Evolutionary conservation across 352 stramenopile genomes (phyloP).

Genomic region (Phytophthora sp.): DNA sequence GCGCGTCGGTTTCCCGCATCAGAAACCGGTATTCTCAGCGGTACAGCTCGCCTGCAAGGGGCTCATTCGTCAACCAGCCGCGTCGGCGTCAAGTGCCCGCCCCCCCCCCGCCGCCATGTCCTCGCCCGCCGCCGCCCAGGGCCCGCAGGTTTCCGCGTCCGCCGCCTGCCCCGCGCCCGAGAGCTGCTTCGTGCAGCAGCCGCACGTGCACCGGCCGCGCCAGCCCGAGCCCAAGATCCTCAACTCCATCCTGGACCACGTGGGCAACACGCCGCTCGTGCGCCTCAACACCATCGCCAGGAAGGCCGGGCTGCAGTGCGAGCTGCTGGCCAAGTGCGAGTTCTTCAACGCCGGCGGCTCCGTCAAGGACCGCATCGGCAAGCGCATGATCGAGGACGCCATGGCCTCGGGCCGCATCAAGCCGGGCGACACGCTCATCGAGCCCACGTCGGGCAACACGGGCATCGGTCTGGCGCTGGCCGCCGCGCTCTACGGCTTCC

Average conservation of each 20-base stretch:
- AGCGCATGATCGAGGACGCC: constrained; percentile 93
- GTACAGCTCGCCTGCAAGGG: neutral
- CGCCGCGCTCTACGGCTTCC: constrained; percentile 96
- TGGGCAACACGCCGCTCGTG: constrained; percentile 96
- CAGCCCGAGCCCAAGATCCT: constrained; percentile 86
- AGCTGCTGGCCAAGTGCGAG: constrained; percentile 96
- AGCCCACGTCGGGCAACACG: constrained; percentile 98
- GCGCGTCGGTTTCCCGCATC: too few species aligned
- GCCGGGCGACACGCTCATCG: constrained; percentile 95
- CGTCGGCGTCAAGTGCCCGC: constrained; percentile 11
- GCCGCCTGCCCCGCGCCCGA: constrained; percentile 52
- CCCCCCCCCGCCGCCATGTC: constrained; percentile 1
- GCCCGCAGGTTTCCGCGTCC: constrained; percentile 36
- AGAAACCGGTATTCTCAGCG: neutral
- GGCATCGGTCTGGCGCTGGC: constrained; percentile 97
- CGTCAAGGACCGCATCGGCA: constrained; percentile 92
- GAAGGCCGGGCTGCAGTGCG: constrained; percentile 93
- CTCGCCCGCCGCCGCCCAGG: neutral
- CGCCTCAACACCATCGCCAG: constrained; percentile 92
- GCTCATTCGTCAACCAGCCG: constrained; percentile 19
- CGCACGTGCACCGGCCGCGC: constrained; percentile 68
- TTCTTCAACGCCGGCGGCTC: constrained; percentile 96
- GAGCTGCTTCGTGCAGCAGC: constrained; percentile 71
- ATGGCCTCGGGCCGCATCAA: constrained; percentile 93
- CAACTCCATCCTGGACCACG: constrained; percentile 93